Percentiles rank a stretch among this genome's conserved stretches.
Evolutionary conservation across 176 grass and related monocot genomes (phyloP).

Genomic region (Bonia amplexicaulis): DNA sequence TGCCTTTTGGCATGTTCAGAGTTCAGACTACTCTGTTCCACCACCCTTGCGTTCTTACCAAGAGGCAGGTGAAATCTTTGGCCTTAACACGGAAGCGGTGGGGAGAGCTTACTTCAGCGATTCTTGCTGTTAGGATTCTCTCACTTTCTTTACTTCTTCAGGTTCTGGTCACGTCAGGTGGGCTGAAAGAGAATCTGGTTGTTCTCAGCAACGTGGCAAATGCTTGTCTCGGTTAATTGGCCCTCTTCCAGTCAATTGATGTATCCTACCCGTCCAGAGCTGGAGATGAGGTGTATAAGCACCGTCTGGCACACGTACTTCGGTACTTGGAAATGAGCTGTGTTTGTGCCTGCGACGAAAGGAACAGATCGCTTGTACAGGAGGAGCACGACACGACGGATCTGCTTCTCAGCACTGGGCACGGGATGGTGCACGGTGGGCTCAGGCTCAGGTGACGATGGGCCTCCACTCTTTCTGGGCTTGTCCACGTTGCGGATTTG

Average conservation of each 20-base stretch:
- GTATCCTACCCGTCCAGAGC: neutral
- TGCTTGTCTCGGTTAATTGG: neutral
- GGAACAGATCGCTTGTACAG: neutral
- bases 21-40: too few species aligned
- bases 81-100: neutral
- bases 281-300: neutral
- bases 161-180: neutral
- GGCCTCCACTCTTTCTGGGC: neutral
- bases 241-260: neutral
- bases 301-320: neutral
- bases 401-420: neutral
- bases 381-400: neutral
- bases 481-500: neutral
- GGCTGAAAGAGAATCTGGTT: neutral
- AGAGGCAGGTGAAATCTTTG: neutral
- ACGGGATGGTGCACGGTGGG: neutral
- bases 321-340: neutral
- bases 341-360: neutral
- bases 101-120: neutral
- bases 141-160: neutral
- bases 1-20: neutral
- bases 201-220: constrained; percentile 7
- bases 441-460: neutral
- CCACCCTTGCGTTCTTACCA: neutral
- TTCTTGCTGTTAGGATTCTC: neutral